Conservation (phyloP, 208 protist species). For the Trichomonas tenax region DNA sequence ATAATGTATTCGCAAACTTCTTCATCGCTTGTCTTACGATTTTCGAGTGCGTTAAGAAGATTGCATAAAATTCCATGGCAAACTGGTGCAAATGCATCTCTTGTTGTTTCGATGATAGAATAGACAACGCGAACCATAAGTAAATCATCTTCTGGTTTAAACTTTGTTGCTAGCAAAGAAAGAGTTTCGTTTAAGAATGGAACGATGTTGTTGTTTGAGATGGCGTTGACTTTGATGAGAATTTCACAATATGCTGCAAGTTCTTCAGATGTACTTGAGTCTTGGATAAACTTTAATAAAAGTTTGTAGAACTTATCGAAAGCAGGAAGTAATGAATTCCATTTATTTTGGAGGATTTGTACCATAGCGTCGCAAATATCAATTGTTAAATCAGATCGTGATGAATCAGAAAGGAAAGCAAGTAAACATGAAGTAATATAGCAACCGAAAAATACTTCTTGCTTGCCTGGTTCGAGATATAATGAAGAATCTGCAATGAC, state of each 20-base stretch:
- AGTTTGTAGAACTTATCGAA: background rate
- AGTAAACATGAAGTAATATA: background rate
- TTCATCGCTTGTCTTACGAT: background rate
- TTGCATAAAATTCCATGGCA: background rate
- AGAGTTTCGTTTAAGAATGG: background rate
- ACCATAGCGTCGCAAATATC: background rate
- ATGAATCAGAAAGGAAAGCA: background rate
- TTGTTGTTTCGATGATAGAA: background rate
- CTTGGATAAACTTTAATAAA: background rate
- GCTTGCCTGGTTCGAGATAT: background rate
- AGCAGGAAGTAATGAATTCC: background rate
- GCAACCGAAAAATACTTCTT: background rate
- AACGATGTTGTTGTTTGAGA: background rate
- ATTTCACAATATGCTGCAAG: background rate
- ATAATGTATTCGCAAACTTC: background rate
- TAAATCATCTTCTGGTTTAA: background rate
- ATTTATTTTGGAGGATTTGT: background rate
- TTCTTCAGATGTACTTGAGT: background rate
- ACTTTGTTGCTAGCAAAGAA: background rate
- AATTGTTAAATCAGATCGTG: background rate
- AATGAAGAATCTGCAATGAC: background rate
- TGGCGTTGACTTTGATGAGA: background rate
- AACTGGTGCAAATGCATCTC: background rate
- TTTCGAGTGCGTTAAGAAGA: background rate
- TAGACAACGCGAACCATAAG: background rate